A percentile compares a stretch with the other conserved stretches of the same genome.
Evolutionary conservation across 2,329 filamentous ascomycete species (phyloP).

Genomic region (Pestalotiopsis sp.): DNA sequence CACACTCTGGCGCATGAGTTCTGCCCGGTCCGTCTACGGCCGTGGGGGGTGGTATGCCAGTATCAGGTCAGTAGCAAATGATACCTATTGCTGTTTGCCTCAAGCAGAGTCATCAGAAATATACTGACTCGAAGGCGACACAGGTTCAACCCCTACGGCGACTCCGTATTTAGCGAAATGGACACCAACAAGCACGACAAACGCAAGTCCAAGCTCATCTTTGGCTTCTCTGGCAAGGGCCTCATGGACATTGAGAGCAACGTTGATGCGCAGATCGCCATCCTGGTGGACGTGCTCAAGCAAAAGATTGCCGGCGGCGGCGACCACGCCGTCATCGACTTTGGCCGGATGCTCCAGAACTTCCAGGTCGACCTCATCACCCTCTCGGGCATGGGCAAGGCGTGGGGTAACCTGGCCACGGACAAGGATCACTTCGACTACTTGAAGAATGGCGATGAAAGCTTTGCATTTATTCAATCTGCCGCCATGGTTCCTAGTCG

Average conservation of each 20-base stretch:
- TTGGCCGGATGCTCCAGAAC: slow-evolving; percentile 22
- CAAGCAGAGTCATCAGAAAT: not conserved
- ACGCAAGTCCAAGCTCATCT: slow-evolving; percentile 10
- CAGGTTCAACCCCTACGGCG: slow-evolving; percentile 5
- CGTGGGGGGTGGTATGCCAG: slow-evolving; percentile 6
- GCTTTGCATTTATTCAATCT: slow-evolving; percentile 21
- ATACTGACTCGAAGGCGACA: not conserved
- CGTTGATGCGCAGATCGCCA: slow-evolving; percentile 22
- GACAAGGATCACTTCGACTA: slow-evolving; percentile 27
- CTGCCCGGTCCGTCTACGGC: slow-evolving; percentile 1
- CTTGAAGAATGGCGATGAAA: slow-evolving; percentile 19
- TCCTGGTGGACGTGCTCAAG: slow-evolving; percentile 22
- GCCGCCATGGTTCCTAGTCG: slow-evolving; percentile 22
- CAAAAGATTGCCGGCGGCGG: slow-evolving; percentile 5
- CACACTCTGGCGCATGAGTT: slow-evolving; percentile 5
- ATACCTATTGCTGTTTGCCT: not conserved
- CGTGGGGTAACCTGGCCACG: slow-evolving; percentile 25
- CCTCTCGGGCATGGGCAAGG: slow-evolving; percentile 20
- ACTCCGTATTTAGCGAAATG: slow-evolving; percentile 8
- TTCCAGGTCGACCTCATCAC: slow-evolving; percentile 28
- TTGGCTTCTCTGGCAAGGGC: slow-evolving; percentile 8
- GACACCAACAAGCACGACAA: slow-evolving; percentile 8
- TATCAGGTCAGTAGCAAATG: not conserved
- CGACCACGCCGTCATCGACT: slow-evolving; percentile 17
- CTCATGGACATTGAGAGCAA: slow-evolving; percentile 13